Evolutionary conservation across 2,329 filamentous ascomycete species (phyloP), one percentile per base, ranked within the genome.

Genomic region (Magnaporthiopsis rhizophila): DNA sequence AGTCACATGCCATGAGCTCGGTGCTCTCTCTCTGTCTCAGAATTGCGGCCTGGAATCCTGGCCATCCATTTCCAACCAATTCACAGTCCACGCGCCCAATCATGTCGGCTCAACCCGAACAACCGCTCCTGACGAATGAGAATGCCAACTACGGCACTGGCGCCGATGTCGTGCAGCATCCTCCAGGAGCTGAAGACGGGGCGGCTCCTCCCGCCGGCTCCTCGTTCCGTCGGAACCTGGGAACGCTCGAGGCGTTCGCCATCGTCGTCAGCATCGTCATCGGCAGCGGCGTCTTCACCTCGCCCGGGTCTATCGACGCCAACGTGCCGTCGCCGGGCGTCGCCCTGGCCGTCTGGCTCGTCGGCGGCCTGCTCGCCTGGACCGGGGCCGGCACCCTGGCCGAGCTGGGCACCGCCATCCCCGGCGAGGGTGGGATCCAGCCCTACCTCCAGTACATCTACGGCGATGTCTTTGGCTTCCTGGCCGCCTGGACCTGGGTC

Each of bases 401-500:
- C 0, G 86, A 88, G 74, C 77, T 89, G 15, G 86, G 86, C 12
- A 86, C 85, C 5, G 83, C 85, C 3, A 84, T 89, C 50, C 85
- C 84, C 0, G 82, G 85, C 24, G 85, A 88, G 73, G 82, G 86
- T 5, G 86, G 86, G 21, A 81, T 88, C 60, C 86, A 88, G 69
- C 84, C 85, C 18, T 88, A 86, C 68, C 78, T 89, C 8, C 79
- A 81, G 68, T 81, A 85, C 71, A 82, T 87, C 45, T 88, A 81
- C 66, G 86, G 86, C 36, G 84, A 87, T 62, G 74, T 83, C 2
- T 80, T 81, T 61, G 86, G 85, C n/a, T 88, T 87, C 68, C 72
- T 88, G 6, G 84, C 84, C 7, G 84, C 85, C 0, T 89, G 86
- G 86, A 85, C 85, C 0, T 88, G 86, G 83, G 81, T 88, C 64